Conservation (phyloP, 164 flowering plant species). For the Magnolia kwangsiensis region DNA sequence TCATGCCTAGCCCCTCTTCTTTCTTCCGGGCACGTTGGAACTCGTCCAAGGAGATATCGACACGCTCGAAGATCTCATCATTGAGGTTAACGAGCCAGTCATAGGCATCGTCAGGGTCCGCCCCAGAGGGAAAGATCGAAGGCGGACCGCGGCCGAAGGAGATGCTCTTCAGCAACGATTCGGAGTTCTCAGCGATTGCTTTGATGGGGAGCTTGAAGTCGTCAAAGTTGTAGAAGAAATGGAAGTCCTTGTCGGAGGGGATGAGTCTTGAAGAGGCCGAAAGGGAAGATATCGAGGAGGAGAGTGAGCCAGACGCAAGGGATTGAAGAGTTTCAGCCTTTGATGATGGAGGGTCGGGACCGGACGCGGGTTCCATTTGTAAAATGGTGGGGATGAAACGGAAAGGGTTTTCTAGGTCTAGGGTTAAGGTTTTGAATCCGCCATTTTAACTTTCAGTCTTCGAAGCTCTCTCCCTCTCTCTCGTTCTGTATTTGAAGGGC, state of each 20-base stretch:
- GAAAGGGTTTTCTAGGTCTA: not conserved
- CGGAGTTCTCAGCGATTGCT: conserved; percentile 27
- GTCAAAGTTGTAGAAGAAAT: conserved; percentile 73
- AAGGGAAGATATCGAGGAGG: conserved; percentile 57
- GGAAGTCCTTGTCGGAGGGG: conserved; percentile 66
- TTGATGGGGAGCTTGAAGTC: conserved; percentile 64
- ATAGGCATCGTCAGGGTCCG: conserved; percentile 36
- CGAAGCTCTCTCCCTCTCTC: not conserved
- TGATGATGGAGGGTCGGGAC: conserved; percentile 15
- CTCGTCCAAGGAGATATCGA: conserved; percentile 71
- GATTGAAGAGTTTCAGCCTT: conserved; percentile 27
- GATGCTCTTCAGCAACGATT: conserved; percentile 5
- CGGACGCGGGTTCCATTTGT: conserved; percentile 10
- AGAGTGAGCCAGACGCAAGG: conserved; percentile 34
- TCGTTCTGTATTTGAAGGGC: not conserved
- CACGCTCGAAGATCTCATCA: conserved; percentile 64
- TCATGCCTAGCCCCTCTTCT: conserved; percentile 29
- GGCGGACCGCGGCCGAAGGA: conserved; percentile 25
- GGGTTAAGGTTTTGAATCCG: conserved; percentile 4
- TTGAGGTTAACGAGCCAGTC: conserved; percentile 73
- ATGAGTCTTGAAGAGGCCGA: conserved; percentile 51
- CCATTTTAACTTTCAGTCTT: not conserved
- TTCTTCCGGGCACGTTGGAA: conserved; percentile 45
- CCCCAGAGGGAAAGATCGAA: conserved; percentile 30
- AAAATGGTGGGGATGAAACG: not conserved